Conservation (phyloP, 768 basidiomycete species). For the Pisolithus tinctorius region DNA sequence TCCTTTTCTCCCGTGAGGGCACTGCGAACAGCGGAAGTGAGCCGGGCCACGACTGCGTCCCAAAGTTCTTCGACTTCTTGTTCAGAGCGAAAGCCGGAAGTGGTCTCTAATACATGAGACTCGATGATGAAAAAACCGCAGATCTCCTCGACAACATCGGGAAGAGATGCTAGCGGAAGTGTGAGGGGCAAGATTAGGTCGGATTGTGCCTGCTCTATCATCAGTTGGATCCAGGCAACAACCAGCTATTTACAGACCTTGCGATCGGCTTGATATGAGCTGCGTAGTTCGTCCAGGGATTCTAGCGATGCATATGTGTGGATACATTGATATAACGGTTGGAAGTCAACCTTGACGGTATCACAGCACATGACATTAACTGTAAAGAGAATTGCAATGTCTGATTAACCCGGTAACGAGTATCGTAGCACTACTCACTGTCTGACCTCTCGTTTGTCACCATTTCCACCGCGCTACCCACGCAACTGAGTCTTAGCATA, state of each 20-base stretch:
- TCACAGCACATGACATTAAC: conserved; percentile 93
- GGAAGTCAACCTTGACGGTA: conserved; percentile 83
- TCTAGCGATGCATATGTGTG: conserved; percentile 93
- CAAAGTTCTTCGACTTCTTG: conserved; percentile 93
- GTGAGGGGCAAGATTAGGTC: conserved; percentile 84
- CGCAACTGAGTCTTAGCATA: conserved; percentile 63
- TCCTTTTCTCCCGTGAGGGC: conserved; percentile 70
- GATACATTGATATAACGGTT: conserved; percentile 92
- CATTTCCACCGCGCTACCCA: conserved; percentile 89
- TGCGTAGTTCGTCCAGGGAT: conserved; percentile 82
- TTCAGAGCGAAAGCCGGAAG: conserved; percentile 83
- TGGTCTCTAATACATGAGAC: conserved; percentile 83
- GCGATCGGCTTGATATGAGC: conserved; percentile 94
- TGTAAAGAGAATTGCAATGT: conserved; percentile 25
- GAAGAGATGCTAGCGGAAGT: conserved; percentile 58
- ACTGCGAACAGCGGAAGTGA: conserved; percentile 68
- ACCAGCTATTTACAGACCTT: conserved; percentile 43
- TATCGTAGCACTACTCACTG: conserved; percentile 47
- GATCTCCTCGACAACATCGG: conserved; percentile 83
- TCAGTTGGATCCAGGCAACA: conserved; percentile 9
- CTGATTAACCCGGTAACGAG: not conserved
- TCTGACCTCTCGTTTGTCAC: conserved; percentile 92
- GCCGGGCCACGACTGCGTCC: conserved; percentile 74
- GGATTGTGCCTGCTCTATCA: conserved; percentile 75
- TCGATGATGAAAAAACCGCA: conserved; percentile 98